A percentile compares a stretch with the other conserved stretches of the same genome.
phyloP scores from a whole-genome alignment of 768 basidiomycete genomes.

The Exidia glandulosa region DNA sequence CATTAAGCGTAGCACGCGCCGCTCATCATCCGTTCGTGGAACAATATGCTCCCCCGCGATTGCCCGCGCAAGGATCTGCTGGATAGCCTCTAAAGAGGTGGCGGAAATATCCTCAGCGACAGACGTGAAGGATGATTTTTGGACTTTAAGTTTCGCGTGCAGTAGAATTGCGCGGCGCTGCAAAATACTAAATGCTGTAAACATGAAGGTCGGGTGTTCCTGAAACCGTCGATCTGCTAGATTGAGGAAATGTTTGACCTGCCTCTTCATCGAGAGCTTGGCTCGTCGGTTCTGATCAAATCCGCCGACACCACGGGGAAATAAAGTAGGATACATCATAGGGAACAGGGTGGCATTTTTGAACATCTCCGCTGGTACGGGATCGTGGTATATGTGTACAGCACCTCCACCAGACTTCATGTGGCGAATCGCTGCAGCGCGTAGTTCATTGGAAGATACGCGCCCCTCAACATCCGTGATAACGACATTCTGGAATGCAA shows the following conservation, averaged over 20 bases:
- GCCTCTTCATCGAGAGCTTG: conserved; percentile 1
- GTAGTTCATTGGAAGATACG: not conserved
- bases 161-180: conserved; percentile 4
- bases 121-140: not conserved
- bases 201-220: conserved; percentile 10
- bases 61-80: conserved; percentile 6
- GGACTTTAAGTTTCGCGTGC: conserved; percentile 5
- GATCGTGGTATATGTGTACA: conserved; percentile 5
- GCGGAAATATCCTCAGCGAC: conserved; percentile 1
- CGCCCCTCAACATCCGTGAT: not conserved
- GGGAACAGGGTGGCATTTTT: conserved; percentile 7
- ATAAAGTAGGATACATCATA: conserved; percentile 12
- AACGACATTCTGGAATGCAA: conserved; percentile 1
- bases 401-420: conserved; percentile 2
- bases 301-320: conserved; percentile 12
- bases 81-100: conserved; percentile 4
- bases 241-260: conserved; percentile 3
- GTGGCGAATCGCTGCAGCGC: conserved; percentile 2
- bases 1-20: conserved; percentile 6
- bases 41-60: not conserved
- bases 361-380: conserved; percentile 6
- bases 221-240: conserved; percentile 11
- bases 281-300: conserved; percentile 4
- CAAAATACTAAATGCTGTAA: conserved; percentile 11
- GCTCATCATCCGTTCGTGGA: conserved; percentile 3